A percentile compares a stretch with the other conserved stretches of the same genome.
phyloP scores from a whole-genome alignment of 768 basidiomycete genomes.

The Gloeopeniophorella convolvens region DNA sequence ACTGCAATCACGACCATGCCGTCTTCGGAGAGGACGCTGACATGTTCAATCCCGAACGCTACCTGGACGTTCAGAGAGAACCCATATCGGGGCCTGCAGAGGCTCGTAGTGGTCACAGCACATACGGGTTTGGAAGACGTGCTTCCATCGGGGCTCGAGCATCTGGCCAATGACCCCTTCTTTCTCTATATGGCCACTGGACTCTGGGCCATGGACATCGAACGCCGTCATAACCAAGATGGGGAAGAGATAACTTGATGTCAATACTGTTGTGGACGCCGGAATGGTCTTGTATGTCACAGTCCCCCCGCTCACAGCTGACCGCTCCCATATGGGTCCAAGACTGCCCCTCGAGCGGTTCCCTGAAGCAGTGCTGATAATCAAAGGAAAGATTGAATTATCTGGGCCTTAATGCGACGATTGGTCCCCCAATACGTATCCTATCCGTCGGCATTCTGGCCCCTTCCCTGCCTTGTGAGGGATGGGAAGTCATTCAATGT shows the following conservation, averaged over 20 bases:
- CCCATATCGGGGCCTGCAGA: constrained; percentile 2
- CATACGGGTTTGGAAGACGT: constrained; percentile 18
- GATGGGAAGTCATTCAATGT: too few species aligned
- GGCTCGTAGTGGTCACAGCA: constrained; percentile 12
- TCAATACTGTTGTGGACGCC: neutral
- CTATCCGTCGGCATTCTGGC: too few species aligned
- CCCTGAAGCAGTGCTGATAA: neutral
- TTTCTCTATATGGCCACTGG: constrained; percentile 21
- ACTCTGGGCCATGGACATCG: constrained; percentile 19
- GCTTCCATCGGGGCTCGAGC: constrained; percentile 20
- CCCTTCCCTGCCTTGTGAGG: too few species aligned
- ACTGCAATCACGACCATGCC: neutral
- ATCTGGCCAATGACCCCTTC: constrained; percentile 17
- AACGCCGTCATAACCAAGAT: constrained; percentile 3
- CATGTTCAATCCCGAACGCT: constrained; percentile 19
- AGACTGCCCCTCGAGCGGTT: constrained; percentile 2
- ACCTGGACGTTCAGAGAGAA: constrained; percentile 9
- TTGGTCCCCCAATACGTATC: too few species aligned
- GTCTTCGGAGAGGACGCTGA: constrained; percentile 16
- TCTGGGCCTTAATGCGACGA: too few species aligned
- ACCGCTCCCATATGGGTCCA: neutral
- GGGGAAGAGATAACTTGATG: constrained; percentile 5
- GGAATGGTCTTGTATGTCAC: constrained; percentile 18
- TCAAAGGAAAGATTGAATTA: neutral
- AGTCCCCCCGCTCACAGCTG: neutral